Percentiles rank a stretch among this genome's conserved stretches.
phyloP scores from a whole-genome alignment of 495 filamentous ascomycete species.

The Penicillium samsonianum region DNA sequence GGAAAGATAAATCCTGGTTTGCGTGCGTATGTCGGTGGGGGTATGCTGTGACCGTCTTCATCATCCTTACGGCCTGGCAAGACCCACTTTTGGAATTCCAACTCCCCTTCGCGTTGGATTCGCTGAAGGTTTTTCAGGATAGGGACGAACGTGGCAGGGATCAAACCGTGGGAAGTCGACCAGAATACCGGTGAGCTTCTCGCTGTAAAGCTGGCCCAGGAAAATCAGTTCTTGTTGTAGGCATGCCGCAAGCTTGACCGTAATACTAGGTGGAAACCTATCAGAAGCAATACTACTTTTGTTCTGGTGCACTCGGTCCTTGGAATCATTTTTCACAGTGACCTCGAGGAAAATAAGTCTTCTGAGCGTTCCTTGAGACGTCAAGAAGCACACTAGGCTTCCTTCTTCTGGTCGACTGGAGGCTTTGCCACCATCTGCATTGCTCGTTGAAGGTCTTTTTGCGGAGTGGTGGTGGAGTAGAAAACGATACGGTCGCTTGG shows the following conservation, averaged over 20 bases:
- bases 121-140: slow-evolving; percentile 17
- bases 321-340: slow-evolving; percentile 11
- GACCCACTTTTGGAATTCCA: slow-evolving; percentile 12
- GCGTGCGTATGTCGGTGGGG: slow-evolving; percentile 10
- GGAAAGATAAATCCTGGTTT: slow-evolving; percentile 13
- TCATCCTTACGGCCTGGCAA: slow-evolving; percentile 5
- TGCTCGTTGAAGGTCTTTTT: slow-evolving; percentile 11
- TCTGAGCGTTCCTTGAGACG: slow-evolving; percentile 5
- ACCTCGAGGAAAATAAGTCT: slow-evolving; percentile 17
- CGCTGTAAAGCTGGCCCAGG: slow-evolving; percentile 9
- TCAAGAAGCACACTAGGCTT: slow-evolving; percentile 17
- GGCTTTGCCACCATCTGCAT: slow-evolving; percentile 21
- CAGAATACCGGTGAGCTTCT: slow-evolving; percentile 8
- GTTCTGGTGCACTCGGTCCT: slow-evolving; percentile 2
- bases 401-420: slow-evolving; percentile 18
- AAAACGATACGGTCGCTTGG: slow-evolving; percentile 16
- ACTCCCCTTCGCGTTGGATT: slow-evolving; percentile 4
- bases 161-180: slow-evolving; percentile 15
- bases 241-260: slow-evolving; percentile 17
- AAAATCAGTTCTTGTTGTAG: slow-evolving; percentile 8
- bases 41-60: background rate
- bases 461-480: slow-evolving; percentile 8
- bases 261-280: slow-evolving; percentile 12
- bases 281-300: slow-evolving; percentile 18
- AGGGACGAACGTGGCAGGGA: slow-evolving; percentile 17